A percentile compares a stretch with the other conserved stretches of the same genome.
phyloP scores from a whole-genome alignment of 2,329 filamentous ascomycete genomes.

The Hymenoscyphus infarciens region DNA sequence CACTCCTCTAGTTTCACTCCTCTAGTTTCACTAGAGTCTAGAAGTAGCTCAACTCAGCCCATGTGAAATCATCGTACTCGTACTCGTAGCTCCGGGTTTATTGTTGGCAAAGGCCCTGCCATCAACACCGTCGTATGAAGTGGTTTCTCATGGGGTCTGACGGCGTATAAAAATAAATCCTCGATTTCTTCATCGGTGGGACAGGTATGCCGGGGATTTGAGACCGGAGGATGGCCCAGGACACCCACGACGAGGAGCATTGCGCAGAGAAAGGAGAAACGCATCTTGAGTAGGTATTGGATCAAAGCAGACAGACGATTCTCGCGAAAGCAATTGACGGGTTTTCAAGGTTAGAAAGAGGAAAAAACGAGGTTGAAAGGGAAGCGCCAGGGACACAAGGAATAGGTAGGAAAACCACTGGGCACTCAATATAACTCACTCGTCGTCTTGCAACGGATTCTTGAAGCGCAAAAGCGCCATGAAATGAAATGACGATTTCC shows the following conservation, averaged over 20 bases:
- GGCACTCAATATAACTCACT: not conserved
- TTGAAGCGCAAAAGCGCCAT: conserved; percentile 5
- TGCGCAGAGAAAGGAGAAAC: not conserved
- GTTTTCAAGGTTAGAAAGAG: not conserved
- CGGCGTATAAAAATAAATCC: conserved; percentile 16
- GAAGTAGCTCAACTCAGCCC: not conserved
- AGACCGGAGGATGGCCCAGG: conserved; percentile 20
- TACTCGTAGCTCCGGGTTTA: not conserved
- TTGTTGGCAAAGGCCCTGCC: conserved; percentile 12
- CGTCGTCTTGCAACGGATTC: not conserved
- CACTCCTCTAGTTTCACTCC: no score
- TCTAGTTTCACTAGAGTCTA: not conserved
- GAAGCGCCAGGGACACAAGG: not conserved
- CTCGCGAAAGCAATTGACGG: not conserved
- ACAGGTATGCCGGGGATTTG: conserved; percentile 14
- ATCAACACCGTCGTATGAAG: conserved; percentile 24
- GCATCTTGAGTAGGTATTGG: not conserved
- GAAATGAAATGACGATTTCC: conserved; percentile 7
- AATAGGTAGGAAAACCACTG: not conserved
- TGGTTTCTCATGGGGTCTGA: conserved; percentile 14
- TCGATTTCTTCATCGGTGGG: conserved; percentile 11
- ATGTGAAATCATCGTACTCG: not conserved
- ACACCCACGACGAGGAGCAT: not conserved
- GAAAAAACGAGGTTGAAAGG: not conserved
- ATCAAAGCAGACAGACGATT: not conserved